These are phyloP conservation scores for Parmales sp. DNA, from an alignment of 108 stramenopile genomes.

Conservation along the genomic window DNA sequence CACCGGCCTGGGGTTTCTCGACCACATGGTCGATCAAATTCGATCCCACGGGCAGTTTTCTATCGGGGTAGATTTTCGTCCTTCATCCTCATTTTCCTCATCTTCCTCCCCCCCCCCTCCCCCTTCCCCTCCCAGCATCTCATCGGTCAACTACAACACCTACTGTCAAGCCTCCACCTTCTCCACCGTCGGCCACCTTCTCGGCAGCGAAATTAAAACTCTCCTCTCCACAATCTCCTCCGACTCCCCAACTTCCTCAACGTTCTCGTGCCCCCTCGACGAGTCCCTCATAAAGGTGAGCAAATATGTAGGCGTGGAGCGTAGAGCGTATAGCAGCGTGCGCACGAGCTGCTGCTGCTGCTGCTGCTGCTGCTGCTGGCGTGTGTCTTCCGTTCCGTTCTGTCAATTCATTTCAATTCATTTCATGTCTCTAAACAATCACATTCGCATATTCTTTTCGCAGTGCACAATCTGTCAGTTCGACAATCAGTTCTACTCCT, in stretches of 20 bases:
- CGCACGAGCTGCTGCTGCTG: too few relatives aligned
- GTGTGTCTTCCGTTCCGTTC: too few relatives aligned
- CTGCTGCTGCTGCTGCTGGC: too few relatives aligned
- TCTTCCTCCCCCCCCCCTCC: neutral
- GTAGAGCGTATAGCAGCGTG: too few relatives aligned
- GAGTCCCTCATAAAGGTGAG: slow-evolving; percentile 71
- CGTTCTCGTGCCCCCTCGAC: slow-evolving; percentile 75
- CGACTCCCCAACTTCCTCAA: slow-evolving; percentile 4
- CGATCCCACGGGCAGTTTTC: slow-evolving; percentile 79
- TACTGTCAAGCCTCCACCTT: slow-evolving; percentile 34
- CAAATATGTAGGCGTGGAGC: too few relatives aligned
- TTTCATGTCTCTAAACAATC: neutral
- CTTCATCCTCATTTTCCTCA: neutral
- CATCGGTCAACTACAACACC: slow-evolving; percentile 41
- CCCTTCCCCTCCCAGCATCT: neutral
- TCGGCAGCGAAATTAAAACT: slow-evolving; percentile 41
- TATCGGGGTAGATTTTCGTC: slow-evolving; percentile 26
- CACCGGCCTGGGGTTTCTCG: slow-evolving; percentile 72
- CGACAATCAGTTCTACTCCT: neutral
- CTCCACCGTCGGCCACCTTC: slow-evolving; percentile 34
- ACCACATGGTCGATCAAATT: slow-evolving; percentile 78
- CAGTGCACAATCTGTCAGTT: neutral
- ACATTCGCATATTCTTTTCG: neutral
- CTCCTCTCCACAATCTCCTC: slow-evolving; percentile 6
- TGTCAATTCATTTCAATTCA: slow-evolving; percentile 43